Percentiles rank a stretch among this genome's conserved stretches.
Evolutionary conservation across 2,329 filamentous ascomycete species (phyloP).

Genomic region (Claviceps spartinae): DNA sequence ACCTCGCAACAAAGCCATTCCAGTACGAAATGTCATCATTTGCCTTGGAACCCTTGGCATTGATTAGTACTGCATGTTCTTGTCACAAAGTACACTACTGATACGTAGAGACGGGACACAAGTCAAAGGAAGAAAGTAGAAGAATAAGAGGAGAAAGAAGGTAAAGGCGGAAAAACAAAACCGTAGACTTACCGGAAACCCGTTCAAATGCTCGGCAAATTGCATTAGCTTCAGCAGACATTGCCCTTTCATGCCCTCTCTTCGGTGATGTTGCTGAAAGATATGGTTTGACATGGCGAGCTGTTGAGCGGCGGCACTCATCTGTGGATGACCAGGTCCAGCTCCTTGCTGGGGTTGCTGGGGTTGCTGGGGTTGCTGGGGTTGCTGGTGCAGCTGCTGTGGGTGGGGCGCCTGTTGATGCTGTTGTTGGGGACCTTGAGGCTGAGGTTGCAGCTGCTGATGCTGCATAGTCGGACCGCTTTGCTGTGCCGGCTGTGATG

Average conservation of each 20-base stretch:
- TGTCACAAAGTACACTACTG: no score
- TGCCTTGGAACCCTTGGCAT: constrained; percentile 37
- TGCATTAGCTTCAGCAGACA: constrained; percentile 47
- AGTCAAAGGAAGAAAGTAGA: background rate
- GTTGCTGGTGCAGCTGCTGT: constrained; percentile 12
- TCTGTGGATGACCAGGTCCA: constrained; percentile 14
- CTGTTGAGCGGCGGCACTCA: constrained; percentile 22
- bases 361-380: constrained; percentile 12
- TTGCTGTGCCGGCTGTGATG: constrained; percentile 5
- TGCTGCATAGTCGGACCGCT: constrained; percentile 20
- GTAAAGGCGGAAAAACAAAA: background rate
- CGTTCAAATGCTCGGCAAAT: constrained; percentile 49
- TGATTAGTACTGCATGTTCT: constrained; percentile 1
- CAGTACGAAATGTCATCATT: constrained; percentile 63
- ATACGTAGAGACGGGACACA: no score
- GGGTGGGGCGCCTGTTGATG: constrained; percentile 2
- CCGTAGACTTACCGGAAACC: constrained; percentile 32
- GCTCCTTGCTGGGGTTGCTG: constrained; percentile 3
- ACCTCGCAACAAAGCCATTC: constrained; percentile 64
- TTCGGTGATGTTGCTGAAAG: constrained; percentile 35
- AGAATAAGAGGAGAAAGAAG: background rate
- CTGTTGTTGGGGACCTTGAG: constrained; percentile 1
- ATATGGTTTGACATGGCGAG: constrained; percentile 20
- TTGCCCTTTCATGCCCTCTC: constrained; percentile 39
- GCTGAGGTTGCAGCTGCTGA: constrained; percentile 16